A percentile compares a stretch with the other conserved stretches of the same genome.
Conservation (phyloP, 2,329 filamentous ascomycete genomes). For the Colletotrichum navitas region DNA sequence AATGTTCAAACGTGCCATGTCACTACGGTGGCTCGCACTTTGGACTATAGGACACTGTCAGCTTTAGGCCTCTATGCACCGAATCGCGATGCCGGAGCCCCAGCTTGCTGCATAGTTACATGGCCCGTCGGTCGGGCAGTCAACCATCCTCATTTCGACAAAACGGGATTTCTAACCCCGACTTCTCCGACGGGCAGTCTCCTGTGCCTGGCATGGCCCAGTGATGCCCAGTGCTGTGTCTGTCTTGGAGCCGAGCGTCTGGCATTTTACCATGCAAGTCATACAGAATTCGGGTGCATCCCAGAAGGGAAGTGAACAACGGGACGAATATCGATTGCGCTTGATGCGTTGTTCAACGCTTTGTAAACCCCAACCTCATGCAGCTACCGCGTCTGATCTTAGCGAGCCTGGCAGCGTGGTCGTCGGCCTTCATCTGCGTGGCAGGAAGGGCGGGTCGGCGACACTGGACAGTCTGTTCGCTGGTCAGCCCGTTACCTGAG, state of each 20-base stretch:
- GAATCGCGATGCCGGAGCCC: conserved; percentile 25
- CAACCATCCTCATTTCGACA: conserved; percentile 19
- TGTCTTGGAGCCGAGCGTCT: conserved; percentile 20
- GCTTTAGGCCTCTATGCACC: conserved; percentile 29
- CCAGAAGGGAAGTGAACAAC: neutral
- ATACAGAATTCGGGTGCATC: conserved; percentile 11
- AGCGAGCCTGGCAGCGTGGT: conserved; percentile 28
- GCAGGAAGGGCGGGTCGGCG: conserved; percentile 26
- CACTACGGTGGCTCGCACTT: conserved; percentile 31
- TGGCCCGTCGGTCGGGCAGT: conserved; percentile 27
- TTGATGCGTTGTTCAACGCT: conserved; percentile 31
- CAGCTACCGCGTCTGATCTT: conserved; percentile 33
- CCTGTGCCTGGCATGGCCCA: conserved; percentile 15
- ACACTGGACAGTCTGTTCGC: conserved; percentile 27
- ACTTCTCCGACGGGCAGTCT: conserved; percentile 27
- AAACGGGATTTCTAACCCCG: conserved; percentile 19
- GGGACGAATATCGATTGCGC: conserved; percentile 13
- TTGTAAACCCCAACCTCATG: conserved; percentile 35
- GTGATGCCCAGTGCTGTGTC: conserved; percentile 20
- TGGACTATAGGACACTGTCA: conserved; percentile 12
- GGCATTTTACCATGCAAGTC: conserved; percentile 14
- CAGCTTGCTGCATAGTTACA: conserved; percentile 36
- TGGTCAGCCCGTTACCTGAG: conserved; percentile 26
- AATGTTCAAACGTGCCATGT: conserved; percentile 34
- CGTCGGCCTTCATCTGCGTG: conserved; percentile 25